These are phyloP conservation scores for Zanthoxylum bungeanum DNA, from an alignment of 345 rosid species.

Conservation along the genomic window DNA sequence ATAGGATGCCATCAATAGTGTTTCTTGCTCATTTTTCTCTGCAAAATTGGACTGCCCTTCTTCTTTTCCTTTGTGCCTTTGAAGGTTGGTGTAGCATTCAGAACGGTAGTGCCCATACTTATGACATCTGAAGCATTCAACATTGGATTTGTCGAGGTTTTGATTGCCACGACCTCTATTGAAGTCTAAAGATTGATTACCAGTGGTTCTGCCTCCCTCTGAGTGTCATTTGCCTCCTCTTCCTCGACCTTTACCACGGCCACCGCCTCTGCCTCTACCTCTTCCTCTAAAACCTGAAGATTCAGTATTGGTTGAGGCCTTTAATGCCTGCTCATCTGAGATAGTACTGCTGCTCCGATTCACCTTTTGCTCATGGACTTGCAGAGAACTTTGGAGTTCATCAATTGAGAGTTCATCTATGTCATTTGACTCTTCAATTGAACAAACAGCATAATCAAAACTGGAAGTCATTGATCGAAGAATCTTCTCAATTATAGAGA, in stretches of 20 bases:
- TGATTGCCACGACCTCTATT: background rate
- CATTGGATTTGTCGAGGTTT: background rate
- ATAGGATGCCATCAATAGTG: background rate
- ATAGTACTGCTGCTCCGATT: no score
- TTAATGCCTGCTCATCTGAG: background rate
- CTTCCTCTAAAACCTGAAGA: background rate
- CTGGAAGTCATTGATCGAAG: background rate
- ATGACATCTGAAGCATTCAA: conserved; percentile 5
- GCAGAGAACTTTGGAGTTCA: no score
- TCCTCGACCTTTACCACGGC: background rate
- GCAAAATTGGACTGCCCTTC: conserved; percentile 7
- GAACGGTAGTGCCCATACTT: background rate
- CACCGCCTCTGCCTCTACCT: background rate
- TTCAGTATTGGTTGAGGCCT: background rate
- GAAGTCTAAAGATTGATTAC: no score
- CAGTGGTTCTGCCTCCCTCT: no score
- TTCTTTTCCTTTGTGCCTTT: background rate
- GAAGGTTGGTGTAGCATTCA: background rate
- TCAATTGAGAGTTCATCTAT: background rate
- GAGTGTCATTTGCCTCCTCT: no score
- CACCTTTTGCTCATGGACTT: no score
- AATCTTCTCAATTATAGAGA: background rate
- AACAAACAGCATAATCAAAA: background rate
- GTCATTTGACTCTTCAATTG: background rate
- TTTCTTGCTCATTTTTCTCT: background rate